Percentiles rank a stretch among this genome's conserved stretches.
Conservation (phyloP, 2,329 filamentous ascomycete species). For the Sporothrix brunneoviolacea region DNA sequence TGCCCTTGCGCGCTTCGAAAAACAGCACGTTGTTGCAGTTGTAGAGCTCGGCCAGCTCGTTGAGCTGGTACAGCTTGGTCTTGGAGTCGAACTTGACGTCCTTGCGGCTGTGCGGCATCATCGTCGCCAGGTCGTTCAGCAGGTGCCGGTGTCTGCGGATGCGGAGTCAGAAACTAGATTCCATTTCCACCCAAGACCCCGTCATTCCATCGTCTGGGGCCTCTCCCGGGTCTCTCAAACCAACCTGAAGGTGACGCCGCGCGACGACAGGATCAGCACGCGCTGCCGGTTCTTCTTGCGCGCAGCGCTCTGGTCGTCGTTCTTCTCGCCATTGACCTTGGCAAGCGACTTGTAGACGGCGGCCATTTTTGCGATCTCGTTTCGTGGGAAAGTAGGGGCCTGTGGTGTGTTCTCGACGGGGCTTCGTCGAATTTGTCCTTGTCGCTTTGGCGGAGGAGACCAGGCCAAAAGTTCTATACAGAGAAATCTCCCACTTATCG, state of each 20-base stretch:
- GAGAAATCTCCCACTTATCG: neutral
- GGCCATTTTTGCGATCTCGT: slow-evolving; percentile 46
- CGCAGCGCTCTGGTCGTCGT: slow-evolving; percentile 31
- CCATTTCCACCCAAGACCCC: no score
- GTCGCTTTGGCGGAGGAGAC: neutral
- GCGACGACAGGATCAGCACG: slow-evolving; percentile 83
- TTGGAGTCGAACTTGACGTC: slow-evolving; percentile 97
- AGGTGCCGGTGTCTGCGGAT: slow-evolving; percentile 76
- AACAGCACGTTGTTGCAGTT: slow-evolving; percentile 89
- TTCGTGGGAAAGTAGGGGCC: neutral
- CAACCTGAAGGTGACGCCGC: slow-evolving; percentile 84
- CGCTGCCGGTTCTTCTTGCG: slow-evolving; percentile 61
- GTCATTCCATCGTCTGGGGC: no score
- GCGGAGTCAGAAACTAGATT: neutral
- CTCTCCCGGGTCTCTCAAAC: neutral
- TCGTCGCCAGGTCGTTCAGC: slow-evolving; percentile 76
- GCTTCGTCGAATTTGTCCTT: no score
- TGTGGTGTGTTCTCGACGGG: neutral
- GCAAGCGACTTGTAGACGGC: slow-evolving; percentile 70
- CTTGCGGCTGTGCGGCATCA: slow-evolving; percentile 88
- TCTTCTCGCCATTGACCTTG: slow-evolving; percentile 47
- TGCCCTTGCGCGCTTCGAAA: slow-evolving; percentile 88
- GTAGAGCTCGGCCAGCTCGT: slow-evolving; percentile 68
- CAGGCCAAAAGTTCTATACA: no score
- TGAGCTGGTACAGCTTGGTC: slow-evolving; percentile 75